Evolutionary conservation across 371 early-diverging fungal genomes (phyloP), one percentile per base, ranked within the genome.

Genomic region (Funneliformis caledonium): DNA sequence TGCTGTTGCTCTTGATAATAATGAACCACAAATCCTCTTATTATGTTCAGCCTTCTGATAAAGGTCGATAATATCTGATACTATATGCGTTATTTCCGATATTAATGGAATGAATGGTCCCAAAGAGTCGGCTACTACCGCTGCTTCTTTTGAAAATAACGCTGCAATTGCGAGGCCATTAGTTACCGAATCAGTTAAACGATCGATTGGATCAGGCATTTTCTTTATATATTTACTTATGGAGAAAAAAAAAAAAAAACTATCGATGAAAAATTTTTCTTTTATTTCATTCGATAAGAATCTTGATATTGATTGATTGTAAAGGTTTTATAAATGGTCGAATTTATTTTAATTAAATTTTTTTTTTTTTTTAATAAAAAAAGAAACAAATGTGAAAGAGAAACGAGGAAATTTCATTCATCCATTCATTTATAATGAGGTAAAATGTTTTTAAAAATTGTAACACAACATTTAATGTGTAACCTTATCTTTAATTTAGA

Each of bases 11-110:
- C 78, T 64, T 33, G 19, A 33, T n/a, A 78, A 50, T 26, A 78
- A 78, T 4, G 78, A 64, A n/a, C 68, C 50, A 68, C 78, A 78
- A 48, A 78, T 78, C 5, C 68, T 22, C 52, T 67, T 78, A 42
- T 78, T 78, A 78, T 78, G 78, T 64, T 78, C 78, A n/a, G 78
- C 78, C 8, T 11, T 33, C 50, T 78, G 64, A 78, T 78, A 78
- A 33, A 78, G 26, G 4, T 48, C 12, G 7, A 79, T 67, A 19
- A 79, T 67, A n/a, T 79, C 80, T 22, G 14, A 12, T 33, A 79
- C 80, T 19, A 79, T 8, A 56, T 16, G 42, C 1, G 72, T 19
- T 22, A 79, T 50, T 31, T 68, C 61, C 7, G 22, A 42, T 52
- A 79, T 79, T 42, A 79, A 60, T 43, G 80, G 80, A 37, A 79